Evolutionary conservation across 768 basidiomycete species (phyloP), one percentile per base, ranked within the genome.

Genomic region (Hebeloma cylindrosporum): DNA sequence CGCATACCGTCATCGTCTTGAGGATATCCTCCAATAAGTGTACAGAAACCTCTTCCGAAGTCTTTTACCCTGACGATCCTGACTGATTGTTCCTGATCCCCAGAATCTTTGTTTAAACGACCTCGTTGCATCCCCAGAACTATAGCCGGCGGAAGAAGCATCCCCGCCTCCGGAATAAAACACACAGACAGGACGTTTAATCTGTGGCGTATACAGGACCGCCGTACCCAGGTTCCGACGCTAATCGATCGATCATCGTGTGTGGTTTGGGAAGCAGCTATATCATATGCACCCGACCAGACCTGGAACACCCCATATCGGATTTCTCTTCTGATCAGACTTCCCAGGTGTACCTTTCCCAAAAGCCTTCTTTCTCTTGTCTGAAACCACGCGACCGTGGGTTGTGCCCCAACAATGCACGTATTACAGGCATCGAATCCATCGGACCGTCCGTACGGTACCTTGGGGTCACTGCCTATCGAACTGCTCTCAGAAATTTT

Each of bases 401-500:
- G 20, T 17, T 34, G 40, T 34, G 40, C 42, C 47, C 44, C 36
- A 18, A 26, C 36, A 42, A 48, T 43, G 47, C 34, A 34, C 38
- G n/a, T 22, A 18, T 31, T 36, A 21, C 21, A 22, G 9, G 31
- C 30, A 31, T 48, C 21, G 29, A 25, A 48, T 23, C 31, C 40
- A 29, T 40, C 33, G 20, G 34, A 16, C 41, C 43, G 20, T 45
- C 45, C 47, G 41, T 40, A 53, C 37, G 54, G 52, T 10, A 55
- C 57, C 30, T 61, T 58, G 35, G 43, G 50, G 22, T 51, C 43
- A 14, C 53, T 72, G 32, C 71, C 71, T 20, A 60, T 63, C 39
- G 71, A 72, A 57, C 60, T 71, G 18, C 51, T 72, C 17, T 72
- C 71, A 17, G 66, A 69, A 48, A 69, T 72, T 45, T 72, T 72